Conservation (phyloP, 495 filamentous ascomycete species). For the Penicillium roqueforti region DNA sequence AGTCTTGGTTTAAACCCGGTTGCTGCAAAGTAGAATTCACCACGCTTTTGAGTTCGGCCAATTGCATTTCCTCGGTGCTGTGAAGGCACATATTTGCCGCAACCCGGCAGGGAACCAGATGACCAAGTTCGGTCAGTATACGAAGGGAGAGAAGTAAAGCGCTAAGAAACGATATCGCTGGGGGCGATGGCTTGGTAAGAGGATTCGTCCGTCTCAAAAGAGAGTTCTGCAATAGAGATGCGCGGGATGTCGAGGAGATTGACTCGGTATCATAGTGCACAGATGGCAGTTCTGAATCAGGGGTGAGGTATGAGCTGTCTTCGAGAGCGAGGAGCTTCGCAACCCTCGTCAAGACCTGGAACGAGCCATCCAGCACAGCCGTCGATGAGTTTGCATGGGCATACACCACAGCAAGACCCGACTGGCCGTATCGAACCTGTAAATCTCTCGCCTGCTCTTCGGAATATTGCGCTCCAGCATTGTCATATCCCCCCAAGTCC, state of each 20-base stretch:
- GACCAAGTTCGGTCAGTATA: slow-evolving; percentile 57
- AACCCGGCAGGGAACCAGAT: slow-evolving; percentile 54
- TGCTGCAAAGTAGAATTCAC: slow-evolving; percentile 52
- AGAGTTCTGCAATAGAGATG: slow-evolving; percentile 48
- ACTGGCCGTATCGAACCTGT: slow-evolving; percentile 62
- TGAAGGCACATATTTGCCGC: slow-evolving; percentile 42
- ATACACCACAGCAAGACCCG: slow-evolving; percentile 70
- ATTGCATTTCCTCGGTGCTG: slow-evolving; percentile 58
- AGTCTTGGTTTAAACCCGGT: slow-evolving; percentile 59
- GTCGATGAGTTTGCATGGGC: slow-evolving; percentile 55
- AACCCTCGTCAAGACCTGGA: slow-evolving; percentile 58
- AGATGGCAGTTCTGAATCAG: slow-evolving; percentile 23
- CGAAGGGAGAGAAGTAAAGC: slow-evolving; percentile 64
- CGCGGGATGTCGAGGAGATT: slow-evolving; percentile 43
- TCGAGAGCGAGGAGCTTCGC: slow-evolving; percentile 58
- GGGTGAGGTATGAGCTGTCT: slow-evolving; percentile 37
- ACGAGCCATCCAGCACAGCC: slow-evolving; percentile 57
- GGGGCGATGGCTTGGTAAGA: slow-evolving; percentile 60
- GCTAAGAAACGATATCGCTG: slow-evolving; percentile 60
- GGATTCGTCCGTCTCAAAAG: slow-evolving; percentile 60
- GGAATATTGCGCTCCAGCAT: slow-evolving; percentile 41
- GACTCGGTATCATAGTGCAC: slow-evolving; percentile 33
- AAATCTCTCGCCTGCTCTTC: slow-evolving; percentile 52
- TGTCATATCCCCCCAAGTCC: slow-evolving; percentile 68
- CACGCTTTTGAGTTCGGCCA: slow-evolving; percentile 57